A percentile compares a stretch with the other conserved stretches of the same genome.
phyloP scores from a whole-genome alignment of 1,284 basidiomycete species.

The Naganishia sp. region DNA sequence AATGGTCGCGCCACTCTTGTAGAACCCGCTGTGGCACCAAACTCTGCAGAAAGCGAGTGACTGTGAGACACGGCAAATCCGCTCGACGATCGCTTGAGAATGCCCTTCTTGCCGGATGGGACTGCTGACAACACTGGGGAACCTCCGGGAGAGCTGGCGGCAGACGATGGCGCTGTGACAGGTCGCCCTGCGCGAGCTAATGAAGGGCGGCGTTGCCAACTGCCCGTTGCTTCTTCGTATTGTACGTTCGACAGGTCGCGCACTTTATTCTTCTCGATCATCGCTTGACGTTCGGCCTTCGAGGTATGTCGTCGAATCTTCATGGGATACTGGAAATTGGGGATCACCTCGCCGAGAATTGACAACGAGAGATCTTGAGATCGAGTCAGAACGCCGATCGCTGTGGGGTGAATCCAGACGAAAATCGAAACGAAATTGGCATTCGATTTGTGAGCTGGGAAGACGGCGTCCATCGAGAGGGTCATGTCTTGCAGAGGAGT shows the following conservation, averaged over 20 bases:
- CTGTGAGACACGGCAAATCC: background rate
- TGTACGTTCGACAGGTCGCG: background rate
- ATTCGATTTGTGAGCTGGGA: slow-evolving; percentile 42
- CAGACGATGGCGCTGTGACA: slow-evolving; percentile 10
- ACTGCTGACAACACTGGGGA: background rate
- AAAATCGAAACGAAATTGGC: slow-evolving; percentile 45
- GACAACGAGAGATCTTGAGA: slow-evolving; percentile 11
- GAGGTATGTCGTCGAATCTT: slow-evolving; percentile 23
- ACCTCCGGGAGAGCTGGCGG: slow-evolving; percentile 11
- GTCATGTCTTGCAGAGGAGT: slow-evolving; percentile 39
- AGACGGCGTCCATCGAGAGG: slow-evolving; percentile 42
- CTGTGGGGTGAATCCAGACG: slow-evolving; percentile 44
- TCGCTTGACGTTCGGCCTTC: slow-evolving; percentile 21
- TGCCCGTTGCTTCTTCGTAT: slow-evolving; percentile 2
- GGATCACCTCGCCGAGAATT: slow-evolving; percentile 16
- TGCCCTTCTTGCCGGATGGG: slow-evolving; percentile 10
- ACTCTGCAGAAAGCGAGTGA: background rate
- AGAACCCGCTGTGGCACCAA: background rate
- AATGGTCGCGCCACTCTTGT: background rate
- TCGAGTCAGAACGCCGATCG: slow-evolving; percentile 19
- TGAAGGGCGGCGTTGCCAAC: background rate
- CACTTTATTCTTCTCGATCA: slow-evolving; percentile 24
- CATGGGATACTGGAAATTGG: slow-evolving; percentile 36
- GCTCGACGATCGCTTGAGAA: slow-evolving; percentile 22
- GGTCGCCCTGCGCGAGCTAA: slow-evolving; percentile 8